These are phyloP conservation scores for Vigna radiata DNA, from an alignment of 306 rosid genomes.

Conservation along the genomic window DNA sequence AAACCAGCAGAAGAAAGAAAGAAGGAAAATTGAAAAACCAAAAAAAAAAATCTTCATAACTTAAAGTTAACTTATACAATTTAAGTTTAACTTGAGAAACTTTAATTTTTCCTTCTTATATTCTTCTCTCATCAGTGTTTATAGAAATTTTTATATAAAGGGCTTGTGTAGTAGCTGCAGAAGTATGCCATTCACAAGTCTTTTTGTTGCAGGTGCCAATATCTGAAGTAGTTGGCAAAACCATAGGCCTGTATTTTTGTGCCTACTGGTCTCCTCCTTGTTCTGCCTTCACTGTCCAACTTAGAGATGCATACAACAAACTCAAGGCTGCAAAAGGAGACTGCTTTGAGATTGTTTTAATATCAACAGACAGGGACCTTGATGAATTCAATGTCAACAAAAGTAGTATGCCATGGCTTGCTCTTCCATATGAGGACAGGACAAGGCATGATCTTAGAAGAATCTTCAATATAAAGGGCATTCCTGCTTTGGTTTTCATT, in stretches of 20 bases:
- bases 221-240: constrained; percentile 74
- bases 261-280: constrained; percentile 95
- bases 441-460: constrained; percentile 78
- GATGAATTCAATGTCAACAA: constrained; percentile 67
- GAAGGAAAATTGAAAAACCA: no score
- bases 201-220: constrained; percentile 58
- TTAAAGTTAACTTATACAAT: no score
- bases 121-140: neutral
- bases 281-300: constrained; percentile 72
- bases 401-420: constrained; percentile 82
- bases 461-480: constrained; percentile 71
- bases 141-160: neutral
- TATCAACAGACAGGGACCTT: constrained; percentile 83
- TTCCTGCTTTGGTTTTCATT: constrained; percentile 76
- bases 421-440: constrained; percentile 74
- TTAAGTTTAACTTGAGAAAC: neutral
- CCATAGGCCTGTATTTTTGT: constrained; percentile 79
- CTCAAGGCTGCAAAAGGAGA: constrained; percentile 49
- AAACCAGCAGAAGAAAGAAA: neutral
- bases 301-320: constrained; percentile 65
- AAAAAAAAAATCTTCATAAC: no score
- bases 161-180: no score
- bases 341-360: constrained; percentile 66
- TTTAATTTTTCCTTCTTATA: neutral
- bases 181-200: neutral